A percentile compares a stretch with the other conserved stretches of the same genome.
phyloP scores from a whole-genome alignment of 75 land plant genomes.

The Selaginella moellendorffii region DNA sequence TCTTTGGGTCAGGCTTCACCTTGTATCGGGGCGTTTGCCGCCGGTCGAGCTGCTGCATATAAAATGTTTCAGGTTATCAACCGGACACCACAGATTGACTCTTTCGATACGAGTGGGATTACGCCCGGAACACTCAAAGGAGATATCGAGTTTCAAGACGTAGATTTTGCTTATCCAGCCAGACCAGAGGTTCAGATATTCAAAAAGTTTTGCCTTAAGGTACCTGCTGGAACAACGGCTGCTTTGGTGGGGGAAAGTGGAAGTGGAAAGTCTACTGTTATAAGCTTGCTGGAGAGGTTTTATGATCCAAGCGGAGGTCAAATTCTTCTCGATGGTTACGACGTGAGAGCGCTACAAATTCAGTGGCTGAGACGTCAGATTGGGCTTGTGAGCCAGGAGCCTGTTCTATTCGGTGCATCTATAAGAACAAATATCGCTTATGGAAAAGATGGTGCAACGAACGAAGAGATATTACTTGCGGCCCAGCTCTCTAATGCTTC shows the following conservation, averaged over 20 bases:
- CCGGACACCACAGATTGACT: not conserved
- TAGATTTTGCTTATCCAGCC: conserved; percentile 3
- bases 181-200: conserved; percentile 1
- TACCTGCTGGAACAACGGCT: conserved; percentile 9
- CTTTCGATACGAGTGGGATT: not conserved
- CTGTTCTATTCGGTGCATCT: conserved; percentile 59
- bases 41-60: conserved; percentile 7
- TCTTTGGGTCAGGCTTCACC: conserved; percentile 5
- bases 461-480: conserved; percentile 64
- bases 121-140: not conserved
- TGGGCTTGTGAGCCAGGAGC: conserved; percentile 96
- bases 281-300: conserved; percentile 86
- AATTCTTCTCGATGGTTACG: conserved; percentile 69
- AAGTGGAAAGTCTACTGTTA: conserved; percentile 90
- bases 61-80: conserved; percentile 8
- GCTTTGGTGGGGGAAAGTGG: conserved; percentile 97
- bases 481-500: conserved; percentile 79
- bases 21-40: conserved; percentile 5
- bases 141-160: conserved; percentile 1
- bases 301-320: conserved; percentile 86
- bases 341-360: conserved; percentile 67
- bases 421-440: conserved; percentile 81
- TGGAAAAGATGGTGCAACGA: conserved; percentile 76
- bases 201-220: not conserved
- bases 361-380: conserved; percentile 74